Base-by-base conservation (phyloP, 1,284 basidiomycete species). In the Polyporus tsugae region DNA sequence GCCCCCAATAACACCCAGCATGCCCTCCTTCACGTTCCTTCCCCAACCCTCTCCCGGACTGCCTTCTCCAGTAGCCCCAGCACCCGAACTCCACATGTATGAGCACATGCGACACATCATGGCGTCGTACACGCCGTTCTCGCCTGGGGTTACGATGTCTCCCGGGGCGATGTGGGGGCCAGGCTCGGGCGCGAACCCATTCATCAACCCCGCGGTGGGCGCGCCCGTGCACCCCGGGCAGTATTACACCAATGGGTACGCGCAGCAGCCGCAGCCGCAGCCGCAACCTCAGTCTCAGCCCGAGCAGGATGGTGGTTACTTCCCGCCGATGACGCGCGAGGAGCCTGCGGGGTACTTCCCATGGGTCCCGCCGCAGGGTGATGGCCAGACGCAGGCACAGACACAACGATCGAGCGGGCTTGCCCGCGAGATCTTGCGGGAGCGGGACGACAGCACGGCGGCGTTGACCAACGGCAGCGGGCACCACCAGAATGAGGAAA, bases 1-100 rank as follows among this genome's bases (percentile, higher is more conserved):
- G 10, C 91, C 91, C 25, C 90, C 91, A 2, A 91, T 94, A 64
- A 94, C 92, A 35, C 91, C 91, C 1, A 90, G 89, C 72, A 94
- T 94, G 92, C 91, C 91, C 6, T 85, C 90, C 11, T 94, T 93
- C 79, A 87, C 85, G 29, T 93, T 93, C 78, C 80, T 87, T 49
- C 84, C 85, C 52, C 86, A 88, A 53, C 79, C 74, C 49, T 78
- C 75, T 29, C 77, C 80, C 2, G 74, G 70, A 5, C 63, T 62
- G 57, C 68, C 66, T 17, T 64, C 68, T 9, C 65, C 67, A 39
- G 65, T 53, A 11, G 69, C 62, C 62, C 70, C 62, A 22, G 77
- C 63, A 29, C 62, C 46, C 61, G 62, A 60, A 25, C 25, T 62
- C 22, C 46, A 49, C 33, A 53, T 53, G 46, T 46, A 46, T 33